phyloP scores from a whole-genome alignment of 2,329 filamentous ascomycete species.

The Bimuria novae-zelandiae region DNA sequence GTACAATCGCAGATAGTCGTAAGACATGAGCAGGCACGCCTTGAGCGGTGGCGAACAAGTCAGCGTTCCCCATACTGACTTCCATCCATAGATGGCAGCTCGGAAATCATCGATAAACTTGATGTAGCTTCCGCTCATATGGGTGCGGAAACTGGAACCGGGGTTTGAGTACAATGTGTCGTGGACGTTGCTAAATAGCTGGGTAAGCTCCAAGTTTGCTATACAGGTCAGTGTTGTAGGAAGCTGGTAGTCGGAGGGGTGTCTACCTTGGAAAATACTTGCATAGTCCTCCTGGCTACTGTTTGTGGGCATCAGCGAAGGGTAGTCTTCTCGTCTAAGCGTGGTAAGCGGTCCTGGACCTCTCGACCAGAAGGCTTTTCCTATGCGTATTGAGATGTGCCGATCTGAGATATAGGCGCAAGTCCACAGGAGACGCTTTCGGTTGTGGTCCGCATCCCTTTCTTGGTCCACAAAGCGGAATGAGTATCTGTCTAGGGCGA shows the following conservation, averaged over 20 bases:
- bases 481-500: slow-evolving; percentile 70
- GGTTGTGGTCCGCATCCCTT: slow-evolving; percentile 63
- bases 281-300: slow-evolving; percentile 69
- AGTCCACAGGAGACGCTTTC: slow-evolving; percentile 71
- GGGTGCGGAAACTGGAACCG: slow-evolving; percentile 70
- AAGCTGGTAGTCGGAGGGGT: neutral
- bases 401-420: slow-evolving; percentile 48
- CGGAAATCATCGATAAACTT: slow-evolving; percentile 77
- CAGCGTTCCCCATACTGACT: slow-evolving; percentile 69
- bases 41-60: slow-evolving; percentile 70
- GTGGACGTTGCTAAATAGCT: slow-evolving; percentile 74
- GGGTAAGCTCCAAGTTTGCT: slow-evolving; percentile 71
- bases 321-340: slow-evolving; percentile 68
- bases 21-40: slow-evolving; percentile 69
- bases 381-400: slow-evolving; percentile 69
- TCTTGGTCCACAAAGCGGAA: slow-evolving; percentile 64
- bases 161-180: slow-evolving; percentile 75
- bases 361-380: slow-evolving; percentile 74
- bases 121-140: slow-evolving; percentile 73
- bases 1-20: slow-evolving; percentile 74
- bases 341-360: slow-evolving; percentile 70
- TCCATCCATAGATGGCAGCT: slow-evolving; percentile 70
- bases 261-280: slow-evolving; percentile 62
- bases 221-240: neutral
- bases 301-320: slow-evolving; percentile 63